These are phyloP conservation scores for Penicillium psychrosexuale DNA, from an alignment of 2,329 filamentous ascomycete species.

Conservation along the genomic window DNA sequence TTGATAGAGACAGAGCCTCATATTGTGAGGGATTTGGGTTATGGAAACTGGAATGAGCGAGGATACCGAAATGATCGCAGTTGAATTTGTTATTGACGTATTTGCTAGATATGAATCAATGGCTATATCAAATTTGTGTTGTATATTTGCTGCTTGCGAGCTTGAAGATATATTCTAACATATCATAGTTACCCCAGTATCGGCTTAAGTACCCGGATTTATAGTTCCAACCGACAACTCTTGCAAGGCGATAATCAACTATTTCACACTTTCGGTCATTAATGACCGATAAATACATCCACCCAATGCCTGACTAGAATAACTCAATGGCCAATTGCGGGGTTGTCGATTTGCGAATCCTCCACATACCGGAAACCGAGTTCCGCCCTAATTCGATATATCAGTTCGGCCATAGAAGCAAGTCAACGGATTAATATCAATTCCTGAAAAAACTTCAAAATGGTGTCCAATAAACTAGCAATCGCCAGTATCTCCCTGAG, in stretches of 20 bases:
- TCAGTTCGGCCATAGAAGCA: not conserved
- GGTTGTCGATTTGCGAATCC: not conserved
- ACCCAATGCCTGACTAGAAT: not conserved
- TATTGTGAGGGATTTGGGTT: not conserved
- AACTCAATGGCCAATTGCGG: not conserved
- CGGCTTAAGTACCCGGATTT: not conserved
- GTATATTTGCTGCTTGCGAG: too few species aligned
- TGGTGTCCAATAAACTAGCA: conserved; percentile 28
- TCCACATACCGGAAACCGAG: not conserved
- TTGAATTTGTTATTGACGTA: not conserved
- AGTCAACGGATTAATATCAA: not conserved
- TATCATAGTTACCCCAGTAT: too few species aligned
- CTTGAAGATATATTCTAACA: too few species aligned
- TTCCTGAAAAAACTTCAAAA: not conserved
- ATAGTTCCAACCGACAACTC: not conserved
- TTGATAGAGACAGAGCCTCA: not conserved
- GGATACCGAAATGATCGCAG: not conserved
- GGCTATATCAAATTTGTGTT: too few species aligned
- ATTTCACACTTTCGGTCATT: not conserved
- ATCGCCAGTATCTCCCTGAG: conserved; percentile 32
- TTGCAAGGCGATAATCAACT: not conserved
- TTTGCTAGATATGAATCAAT: not conserved
- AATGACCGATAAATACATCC: not conserved
- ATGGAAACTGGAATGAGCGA: too few species aligned
- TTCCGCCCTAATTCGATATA: not conserved